Percentiles rank a stretch among this genome's conserved stretches.
These are phyloP conservation scores for Talaromyces funiculosus DNA, from an alignment of 2,329 filamentous ascomycete genomes.

Conservation along the genomic window DNA sequence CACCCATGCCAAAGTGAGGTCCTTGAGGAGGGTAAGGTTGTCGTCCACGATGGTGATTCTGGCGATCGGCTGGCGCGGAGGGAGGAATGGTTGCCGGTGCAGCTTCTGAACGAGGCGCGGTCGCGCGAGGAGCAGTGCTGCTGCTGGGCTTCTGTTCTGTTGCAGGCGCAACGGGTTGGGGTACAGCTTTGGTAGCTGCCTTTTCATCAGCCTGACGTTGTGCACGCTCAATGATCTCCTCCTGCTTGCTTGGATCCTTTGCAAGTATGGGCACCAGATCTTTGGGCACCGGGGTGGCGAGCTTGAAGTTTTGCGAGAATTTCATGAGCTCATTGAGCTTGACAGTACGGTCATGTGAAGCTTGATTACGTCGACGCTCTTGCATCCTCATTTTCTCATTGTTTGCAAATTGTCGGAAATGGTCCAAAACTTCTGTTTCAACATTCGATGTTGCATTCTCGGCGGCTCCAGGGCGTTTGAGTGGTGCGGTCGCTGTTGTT, in stretches of 20 bases:
- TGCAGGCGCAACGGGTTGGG: conserved; percentile 33
- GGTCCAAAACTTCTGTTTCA: conserved; percentile 56
- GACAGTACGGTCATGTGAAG: conserved; percentile 72
- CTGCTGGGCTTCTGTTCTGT: conserved; percentile 51
- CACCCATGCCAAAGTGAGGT: conserved; percentile 35
- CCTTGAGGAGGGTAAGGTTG: conserved; percentile 41
- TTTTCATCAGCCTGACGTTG: conserved; percentile 64
- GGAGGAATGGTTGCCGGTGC: conserved; percentile 43
- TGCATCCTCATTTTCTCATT: conserved; percentile 56
- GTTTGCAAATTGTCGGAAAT: conserved; percentile 60
- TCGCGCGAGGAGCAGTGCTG: conserved; percentile 37
- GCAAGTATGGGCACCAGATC: conserved; percentile 93
- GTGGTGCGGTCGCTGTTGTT: background rate
- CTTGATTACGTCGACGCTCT: conserved; percentile 52
- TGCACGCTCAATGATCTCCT: conserved; percentile 85
- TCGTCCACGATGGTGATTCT: conserved; percentile 44
- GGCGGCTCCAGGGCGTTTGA: conserved; percentile 31
- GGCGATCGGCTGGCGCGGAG: conserved; percentile 41
- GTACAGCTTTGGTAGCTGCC: conserved; percentile 40
- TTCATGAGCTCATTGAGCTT: conserved; percentile 93
- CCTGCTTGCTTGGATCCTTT: conserved; percentile 92
- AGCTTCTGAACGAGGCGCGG: conserved; percentile 37
- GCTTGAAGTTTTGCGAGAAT: conserved; percentile 89
- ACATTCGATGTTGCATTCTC: conserved; percentile 56
- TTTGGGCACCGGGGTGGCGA: conserved; percentile 83